Evolutionary conservation across 129 eudicot species (phyloP), one percentile per base, ranked within the genome.

Genomic region (Glebionis coronaria): DNA sequence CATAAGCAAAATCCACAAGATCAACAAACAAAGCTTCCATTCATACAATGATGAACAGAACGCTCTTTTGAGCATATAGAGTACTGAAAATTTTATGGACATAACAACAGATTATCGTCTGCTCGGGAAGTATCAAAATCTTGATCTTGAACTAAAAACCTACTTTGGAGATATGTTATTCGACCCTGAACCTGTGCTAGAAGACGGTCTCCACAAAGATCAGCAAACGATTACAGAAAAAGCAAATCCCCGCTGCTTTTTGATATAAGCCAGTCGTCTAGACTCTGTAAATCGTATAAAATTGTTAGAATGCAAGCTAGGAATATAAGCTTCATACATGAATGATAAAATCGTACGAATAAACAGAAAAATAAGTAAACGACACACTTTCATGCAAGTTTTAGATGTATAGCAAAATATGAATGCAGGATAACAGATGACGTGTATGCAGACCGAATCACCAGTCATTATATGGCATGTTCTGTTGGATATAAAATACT

Each of bases 81-180:
- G 28, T 61, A 51, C 60, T 50, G 62, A 38, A 61, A 60, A 50
- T 61, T 71, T 50, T 71, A 71, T 51, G 68, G 53, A 71, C 69
- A 71, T 57, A 60, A 59, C 21, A 49, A 60, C 52, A 60, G 14
- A 61, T 12, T 60, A 31, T 60, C 35, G 27, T 72, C 44, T 72
- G 27, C 63, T 51, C 29, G 9, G 12, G 46, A 55, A 54, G 55
- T 61, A 74, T 67, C 79, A 59, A 75, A 59, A 75, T 75, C 73
- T 67, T 75, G 54, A 58, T 74, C 67, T 53, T 59, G 46, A 61
- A 67, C 31, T 42, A 40, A 16, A 40, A 63, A 1, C 56, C 57
- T 50, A 61, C 79, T 40, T 68, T 21, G 61, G 29, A 69, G 70
- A 49, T 14, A 12, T 50, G 57, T 68, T 75, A 68, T 75, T 75